phyloP scores from a whole-genome alignment of 768 basidiomycete species.

The Cytidiella melzeri region DNA sequence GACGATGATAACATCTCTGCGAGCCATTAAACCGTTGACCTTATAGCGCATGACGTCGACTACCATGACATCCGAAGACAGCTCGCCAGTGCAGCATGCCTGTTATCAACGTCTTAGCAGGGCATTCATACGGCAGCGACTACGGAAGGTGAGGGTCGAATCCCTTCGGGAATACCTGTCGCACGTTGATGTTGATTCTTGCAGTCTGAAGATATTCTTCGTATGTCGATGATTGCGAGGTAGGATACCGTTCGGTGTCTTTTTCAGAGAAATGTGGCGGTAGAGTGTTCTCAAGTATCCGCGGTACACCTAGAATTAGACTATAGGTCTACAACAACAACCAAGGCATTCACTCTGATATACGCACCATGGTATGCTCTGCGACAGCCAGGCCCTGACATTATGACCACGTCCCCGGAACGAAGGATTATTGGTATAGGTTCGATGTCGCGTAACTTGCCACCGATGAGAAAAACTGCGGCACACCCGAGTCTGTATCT shows the following conservation, averaged over 20 bases:
- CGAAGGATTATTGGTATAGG: constrained; percentile 82
- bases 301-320: constrained; percentile 60
- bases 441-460: constrained; percentile 64
- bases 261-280: constrained; percentile 48
- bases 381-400: constrained; percentile 84
- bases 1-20: background rate
- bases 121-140: background rate
- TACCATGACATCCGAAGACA: constrained; percentile 88
- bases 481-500: constrained; percentile 73
- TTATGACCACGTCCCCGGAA: constrained; percentile 87
- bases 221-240: constrained; percentile 53
- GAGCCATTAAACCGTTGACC: background rate
- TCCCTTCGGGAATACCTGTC: constrained; percentile 80
- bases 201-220: constrained; percentile 58
- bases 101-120: constrained; percentile 19
- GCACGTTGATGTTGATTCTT: constrained; percentile 87
- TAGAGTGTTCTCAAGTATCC: constrained; percentile 77
- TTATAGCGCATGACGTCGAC: constrained; percentile 93
- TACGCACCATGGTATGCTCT: constrained; percentile 90
- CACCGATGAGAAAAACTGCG: constrained; percentile 86
- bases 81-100: constrained; percentile 72
- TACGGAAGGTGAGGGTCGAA: constrained; percentile 34
- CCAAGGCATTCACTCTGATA: too few relatives aligned
- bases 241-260: constrained; percentile 14
- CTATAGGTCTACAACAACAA: too few relatives aligned